phyloP scores from a whole-genome alignment of 73 alveolate species.

The Symbiodinium natans region DNA sequence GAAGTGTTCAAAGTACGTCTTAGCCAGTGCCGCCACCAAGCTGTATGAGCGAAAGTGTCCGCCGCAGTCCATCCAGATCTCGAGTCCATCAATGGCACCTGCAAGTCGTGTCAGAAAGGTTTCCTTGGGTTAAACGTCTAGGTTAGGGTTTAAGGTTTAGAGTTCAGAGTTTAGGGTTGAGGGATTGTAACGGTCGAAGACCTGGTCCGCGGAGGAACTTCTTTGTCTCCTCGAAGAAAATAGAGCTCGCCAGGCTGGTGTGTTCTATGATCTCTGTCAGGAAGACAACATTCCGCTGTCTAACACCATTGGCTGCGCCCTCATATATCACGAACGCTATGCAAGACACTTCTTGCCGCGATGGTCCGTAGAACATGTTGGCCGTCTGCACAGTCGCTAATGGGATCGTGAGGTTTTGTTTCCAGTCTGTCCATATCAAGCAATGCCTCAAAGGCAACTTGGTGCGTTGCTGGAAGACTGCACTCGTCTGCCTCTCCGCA shows the following conservation, averaged over 20 bases:
- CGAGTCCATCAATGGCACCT: too few species aligned
- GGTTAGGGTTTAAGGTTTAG: too few species aligned
- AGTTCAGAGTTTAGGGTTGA: too few species aligned
- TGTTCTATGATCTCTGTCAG: neutral
- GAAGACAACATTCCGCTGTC: neutral
- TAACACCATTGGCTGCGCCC: neutral
- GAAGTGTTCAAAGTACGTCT: neutral
- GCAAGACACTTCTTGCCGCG: neutral
- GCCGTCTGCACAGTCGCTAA: neutral
- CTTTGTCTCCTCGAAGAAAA: neutral
- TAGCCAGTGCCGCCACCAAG: neutral
- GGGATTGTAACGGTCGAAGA: too few species aligned
- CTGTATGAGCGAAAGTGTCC: neutral
- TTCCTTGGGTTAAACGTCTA: too few species aligned
- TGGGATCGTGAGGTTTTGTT: neutral
- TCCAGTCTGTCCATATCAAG: neutral
- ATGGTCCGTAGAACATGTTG: neutral
- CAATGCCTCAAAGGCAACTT: too few species aligned
- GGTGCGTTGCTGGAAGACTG: neutral
- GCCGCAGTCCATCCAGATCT: neutral
- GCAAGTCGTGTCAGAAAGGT: too few species aligned
- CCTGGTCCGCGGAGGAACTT: neutral
- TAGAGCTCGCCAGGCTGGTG: neutral
- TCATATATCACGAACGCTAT: neutral
- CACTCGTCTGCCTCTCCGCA: neutral